Conservation (phyloP, 1,284 basidiomycete genomes). For the Pyrrhoderma noxium region DNA sequence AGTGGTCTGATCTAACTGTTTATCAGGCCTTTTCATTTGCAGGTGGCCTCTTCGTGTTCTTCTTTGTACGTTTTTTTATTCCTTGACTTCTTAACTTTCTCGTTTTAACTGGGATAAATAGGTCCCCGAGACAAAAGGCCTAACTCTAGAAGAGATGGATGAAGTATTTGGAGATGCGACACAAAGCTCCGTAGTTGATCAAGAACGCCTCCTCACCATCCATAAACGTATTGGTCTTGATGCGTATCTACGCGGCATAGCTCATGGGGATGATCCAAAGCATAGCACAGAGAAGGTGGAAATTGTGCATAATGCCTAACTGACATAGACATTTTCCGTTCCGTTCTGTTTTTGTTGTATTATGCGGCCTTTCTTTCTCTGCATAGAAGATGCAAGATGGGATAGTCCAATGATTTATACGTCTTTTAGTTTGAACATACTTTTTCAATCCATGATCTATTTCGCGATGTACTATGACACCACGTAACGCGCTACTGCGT, state of each 20-base stretch:
- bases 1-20: not conserved
- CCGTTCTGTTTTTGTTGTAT: too few relatives aligned
- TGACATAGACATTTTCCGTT: too few relatives aligned
- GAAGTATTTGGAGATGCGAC: slow-evolving; percentile 52
- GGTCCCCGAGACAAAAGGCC: slow-evolving; percentile 63
- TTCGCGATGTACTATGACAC: too few relatives aligned
- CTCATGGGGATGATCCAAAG: not conserved
- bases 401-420: too few relatives aligned
- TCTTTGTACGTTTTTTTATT: slow-evolving; percentile 40
- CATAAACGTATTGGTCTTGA: slow-evolving; percentile 50
- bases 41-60: slow-evolving; percentile 54
- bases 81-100: not conserved
- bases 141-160: slow-evolving; percentile 67
- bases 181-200: slow-evolving; percentile 43
- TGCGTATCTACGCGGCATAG: slow-evolving; percentile 19
- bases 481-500: too few relatives aligned
- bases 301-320: too few relatives aligned
- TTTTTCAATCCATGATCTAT: too few relatives aligned
- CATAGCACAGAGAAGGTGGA: too few relatives aligned
- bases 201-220: slow-evolving; percentile 47
- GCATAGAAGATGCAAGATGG: too few relatives aligned
- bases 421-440: too few relatives aligned
- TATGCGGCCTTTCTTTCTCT: too few relatives aligned
- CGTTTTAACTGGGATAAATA: slow-evolving; percentile 21
- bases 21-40: slow-evolving; percentile 50